Evolutionary conservation across 2,329 filamentous ascomycete species (phyloP).

Genomic region (Hawksworthiomyces lignivorus): DNA sequence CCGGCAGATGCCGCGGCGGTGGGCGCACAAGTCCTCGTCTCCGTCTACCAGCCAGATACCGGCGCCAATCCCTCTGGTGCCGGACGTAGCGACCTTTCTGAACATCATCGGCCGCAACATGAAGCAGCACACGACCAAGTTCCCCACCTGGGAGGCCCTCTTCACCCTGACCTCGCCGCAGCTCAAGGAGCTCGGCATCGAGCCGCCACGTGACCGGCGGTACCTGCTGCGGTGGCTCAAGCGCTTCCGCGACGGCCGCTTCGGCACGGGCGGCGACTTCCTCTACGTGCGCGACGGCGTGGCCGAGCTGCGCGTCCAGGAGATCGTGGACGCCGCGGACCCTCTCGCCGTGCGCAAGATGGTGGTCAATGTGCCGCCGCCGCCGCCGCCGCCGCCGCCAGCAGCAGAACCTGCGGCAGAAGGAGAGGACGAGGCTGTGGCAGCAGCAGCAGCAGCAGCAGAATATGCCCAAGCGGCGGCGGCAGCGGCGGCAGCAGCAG

Average conservation of each 20-base stretch:
- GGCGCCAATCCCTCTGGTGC: slow-evolving; percentile 73
- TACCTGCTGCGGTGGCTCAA: slow-evolving; percentile 87
- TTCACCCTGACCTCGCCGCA: slow-evolving; percentile 74
- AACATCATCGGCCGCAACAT: slow-evolving; percentile 84
- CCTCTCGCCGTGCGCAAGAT: slow-evolving; percentile 38
- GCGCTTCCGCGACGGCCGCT: slow-evolving; percentile 68
- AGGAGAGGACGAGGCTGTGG: slow-evolving; percentile 19
- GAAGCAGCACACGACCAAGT: slow-evolving; percentile 73
- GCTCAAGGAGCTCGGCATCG: slow-evolving; percentile 75
- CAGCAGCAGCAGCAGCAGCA: slow-evolving; percentile 16
- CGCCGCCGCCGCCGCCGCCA: not conserved
- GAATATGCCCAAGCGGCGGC: not conserved
- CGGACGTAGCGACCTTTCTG: slow-evolving; percentile 78
- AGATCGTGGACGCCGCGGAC: slow-evolving; percentile 25
- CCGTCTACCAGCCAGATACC: slow-evolving; percentile 35
- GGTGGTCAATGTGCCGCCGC: slow-evolving; percentile 45
- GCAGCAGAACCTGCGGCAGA: not conserved
- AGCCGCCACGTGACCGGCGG: slow-evolving; percentile 71
- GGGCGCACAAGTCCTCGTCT: not conserved
- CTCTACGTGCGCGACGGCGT: slow-evolving; percentile 55
- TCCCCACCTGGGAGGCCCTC: slow-evolving; percentile 82
- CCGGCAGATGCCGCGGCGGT: not conserved
- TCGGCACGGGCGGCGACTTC: slow-evolving; percentile 78
- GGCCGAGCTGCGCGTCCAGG: slow-evolving; percentile 42
- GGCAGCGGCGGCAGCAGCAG: not conserved